phyloP scores from a whole-genome alignment of 2,329 filamentous ascomycete genomes.

The Colletotrichum gloeosporioides region DNA sequence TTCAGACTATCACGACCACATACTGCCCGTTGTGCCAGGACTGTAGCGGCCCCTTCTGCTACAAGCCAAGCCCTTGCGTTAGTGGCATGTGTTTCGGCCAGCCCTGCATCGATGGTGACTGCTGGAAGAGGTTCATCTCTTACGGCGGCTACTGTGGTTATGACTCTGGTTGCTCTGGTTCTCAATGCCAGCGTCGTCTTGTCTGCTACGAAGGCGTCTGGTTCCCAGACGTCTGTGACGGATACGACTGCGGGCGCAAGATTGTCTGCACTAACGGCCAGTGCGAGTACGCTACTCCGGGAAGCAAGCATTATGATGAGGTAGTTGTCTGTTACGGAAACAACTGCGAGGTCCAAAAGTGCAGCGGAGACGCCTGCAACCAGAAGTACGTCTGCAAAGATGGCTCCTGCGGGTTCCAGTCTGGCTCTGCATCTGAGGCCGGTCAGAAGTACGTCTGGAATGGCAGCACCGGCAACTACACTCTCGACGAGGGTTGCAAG shows the following conservation, averaged over 20 bases:
- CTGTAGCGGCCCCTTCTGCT: background rate
- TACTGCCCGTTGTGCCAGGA: background rate
- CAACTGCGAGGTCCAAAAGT: slow-evolving; percentile 32
- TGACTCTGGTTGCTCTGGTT: slow-evolving; percentile 29
- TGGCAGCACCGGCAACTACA: background rate
- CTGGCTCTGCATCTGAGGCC: slow-evolving; percentile 23
- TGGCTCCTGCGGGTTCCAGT: slow-evolving; percentile 27
- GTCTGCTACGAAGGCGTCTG: slow-evolving; percentile 17
- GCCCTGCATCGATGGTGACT: slow-evolving; percentile 21
- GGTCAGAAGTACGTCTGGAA: slow-evolving; percentile 27
- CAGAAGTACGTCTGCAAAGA: slow-evolving; percentile 25
- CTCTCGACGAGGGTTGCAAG: background rate
- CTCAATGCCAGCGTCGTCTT: slow-evolving; percentile 17
- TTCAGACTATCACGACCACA: background rate
- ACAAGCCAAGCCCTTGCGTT: background rate
- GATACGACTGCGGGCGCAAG: background rate
- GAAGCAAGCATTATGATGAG: background rate
- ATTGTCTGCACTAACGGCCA: background rate
- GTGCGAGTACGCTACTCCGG: background rate
- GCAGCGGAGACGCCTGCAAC: slow-evolving; percentile 32
- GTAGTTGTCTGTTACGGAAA: background rate
- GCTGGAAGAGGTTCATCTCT: slow-evolving; percentile 35
- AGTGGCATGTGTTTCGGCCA: background rate
- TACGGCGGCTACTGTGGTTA: slow-evolving; percentile 35
- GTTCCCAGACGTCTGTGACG: background rate